Evolutionary conservation across 2,329 filamentous ascomycete species (phyloP), one percentile per base, ranked within the genome.

Genomic region (Knufia fluminis): DNA sequence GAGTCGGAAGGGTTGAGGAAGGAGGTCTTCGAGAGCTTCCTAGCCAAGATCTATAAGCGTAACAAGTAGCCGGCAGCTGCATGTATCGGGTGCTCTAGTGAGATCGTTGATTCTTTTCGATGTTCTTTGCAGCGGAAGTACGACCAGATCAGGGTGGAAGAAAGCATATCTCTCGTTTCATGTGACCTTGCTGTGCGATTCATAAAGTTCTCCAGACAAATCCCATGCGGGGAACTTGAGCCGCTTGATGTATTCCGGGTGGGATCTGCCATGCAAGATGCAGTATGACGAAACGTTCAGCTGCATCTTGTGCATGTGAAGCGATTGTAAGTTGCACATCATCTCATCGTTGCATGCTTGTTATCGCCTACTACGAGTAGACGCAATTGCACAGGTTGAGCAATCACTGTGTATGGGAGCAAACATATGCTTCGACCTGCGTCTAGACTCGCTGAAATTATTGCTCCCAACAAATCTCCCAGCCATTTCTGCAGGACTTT

Each of bases 11-110:
- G 92, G 14, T 71, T 98, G 63, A 96, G 94, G 78, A 92, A 87
- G 78, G 78, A 76, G 52, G 79, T 97, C 35, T 95, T 97, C 59
- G 85, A 94, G 61, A 78, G 79, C 39, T 98, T 97, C 77, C 74
- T 98, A 57, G 75, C 76, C 68, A 98, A 98, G 79, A 97, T 98
- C 65, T 97, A 97, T 79, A 95, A 95, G 82, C 79, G 92, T 65
- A 92, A 80, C 78, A 97, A 95, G 73, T 97, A 86, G 46, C 12
- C 14, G 6, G 19, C n/a, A 16, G 10, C n/a, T 36, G 33, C n/a
- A 36, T 6, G 12, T 6, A 28, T 28, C 12, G 26, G 26, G n/a
- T n/a, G n/a, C n/a, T n/a, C n/a, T n/a, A n/a, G n/a, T n/a, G n/a
- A n/a, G n/a, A n/a, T n/a, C n/a, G n/a, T n/a, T n/a, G n/a, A n/a